Evolutionary conservation across 768 basidiomycete genomes (phyloP).

Genomic region (Boletus rufocinnamomeus): DNA sequence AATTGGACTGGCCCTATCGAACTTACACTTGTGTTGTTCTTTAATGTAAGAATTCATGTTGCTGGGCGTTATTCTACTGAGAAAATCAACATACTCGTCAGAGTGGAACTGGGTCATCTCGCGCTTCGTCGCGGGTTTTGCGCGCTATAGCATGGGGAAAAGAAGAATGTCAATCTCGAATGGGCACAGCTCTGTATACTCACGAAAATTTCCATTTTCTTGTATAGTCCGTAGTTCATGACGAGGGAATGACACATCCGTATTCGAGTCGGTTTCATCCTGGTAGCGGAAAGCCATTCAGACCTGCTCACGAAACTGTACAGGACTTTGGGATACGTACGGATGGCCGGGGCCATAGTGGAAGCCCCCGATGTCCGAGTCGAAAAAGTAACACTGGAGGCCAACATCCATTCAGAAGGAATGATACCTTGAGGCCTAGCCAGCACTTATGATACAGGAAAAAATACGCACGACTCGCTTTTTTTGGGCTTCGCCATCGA

Average conservation of each 20-base stretch:
- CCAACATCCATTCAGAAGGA: conserved; percentile 10
- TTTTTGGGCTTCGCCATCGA: conserved; percentile 73
- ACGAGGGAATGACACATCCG: conserved; percentile 99
- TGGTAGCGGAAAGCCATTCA: conserved; percentile 30
- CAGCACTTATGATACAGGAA: conserved; percentile 1
- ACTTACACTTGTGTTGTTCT: conserved; percentile 93
- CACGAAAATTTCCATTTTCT: conserved; percentile 99
- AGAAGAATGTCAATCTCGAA: conserved; percentile 2
- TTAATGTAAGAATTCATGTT: conserved; percentile 94
- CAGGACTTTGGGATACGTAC: conserved; percentile 43
- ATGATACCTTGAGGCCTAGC: conserved; percentile 7
- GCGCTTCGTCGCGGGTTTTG: conserved; percentile 98
- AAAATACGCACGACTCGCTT: conserved; percentile 78
- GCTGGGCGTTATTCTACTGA: conserved; percentile 89
- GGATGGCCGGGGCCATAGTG: conserved; percentile 99
- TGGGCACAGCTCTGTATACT: conserved; percentile 36
- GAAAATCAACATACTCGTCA: conserved; percentile 98
- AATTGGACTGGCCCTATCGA: background rate
- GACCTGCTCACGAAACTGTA: background rate
- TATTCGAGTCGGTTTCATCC: conserved; percentile 98
- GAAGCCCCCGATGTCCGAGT: conserved; percentile 98
- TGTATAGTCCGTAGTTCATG: conserved; percentile 99
- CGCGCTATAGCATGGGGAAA: conserved; percentile 59
- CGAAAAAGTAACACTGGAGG: conserved; percentile 95
- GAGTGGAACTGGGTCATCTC: conserved; percentile 99